Evolutionary conservation across 805 yeast genomes (phyloP).

Genomic region (Saccharomycopsis sp.): DNA sequence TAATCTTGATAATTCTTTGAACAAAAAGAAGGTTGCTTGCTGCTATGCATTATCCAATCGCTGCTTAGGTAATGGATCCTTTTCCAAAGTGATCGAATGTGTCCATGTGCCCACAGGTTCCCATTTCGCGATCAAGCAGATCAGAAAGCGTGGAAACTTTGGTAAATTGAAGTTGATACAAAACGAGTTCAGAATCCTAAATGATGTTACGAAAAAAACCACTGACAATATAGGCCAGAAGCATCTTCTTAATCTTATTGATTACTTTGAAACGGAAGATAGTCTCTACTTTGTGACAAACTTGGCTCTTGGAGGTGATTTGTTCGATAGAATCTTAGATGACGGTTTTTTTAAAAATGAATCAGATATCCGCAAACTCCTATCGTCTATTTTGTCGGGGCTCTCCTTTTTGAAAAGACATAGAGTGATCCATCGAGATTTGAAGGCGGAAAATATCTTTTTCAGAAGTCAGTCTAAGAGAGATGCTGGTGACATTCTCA

Average conservation of each 20-base stretch:
- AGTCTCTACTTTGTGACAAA: conserved; percentile 55
- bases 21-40: conserved; percentile 6
- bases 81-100: conserved; percentile 45
- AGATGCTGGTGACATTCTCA: conserved; percentile 36
- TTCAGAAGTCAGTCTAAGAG: conserved; percentile 33
- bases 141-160: conserved; percentile 26
- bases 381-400: conserved; percentile 46
- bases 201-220: conserved; percentile 43
- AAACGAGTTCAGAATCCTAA: conserved; percentile 54
- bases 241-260: conserved; percentile 56
- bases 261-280: conserved; percentile 62
- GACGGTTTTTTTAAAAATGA: conserved; percentile 40
- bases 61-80: conserved; percentile 40
- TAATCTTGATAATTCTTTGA: conserved; percentile 5
- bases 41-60: conserved; percentile 11
- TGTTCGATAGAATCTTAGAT: conserved; percentile 51
- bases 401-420: conserved; percentile 51
- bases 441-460: conserved; percentile 66
- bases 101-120: conserved; percentile 35
- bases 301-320: conserved; percentile 61
- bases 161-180: conserved; percentile 37
- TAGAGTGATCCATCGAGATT: conserved; percentile 61
- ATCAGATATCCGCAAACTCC: conserved; percentile 42
- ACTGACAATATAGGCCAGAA: conserved; percentile 21
- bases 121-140: conserved; percentile 42